Conservation (phyloP, 1,284 basidiomycete genomes). For the Chiua sp. region DNA sequence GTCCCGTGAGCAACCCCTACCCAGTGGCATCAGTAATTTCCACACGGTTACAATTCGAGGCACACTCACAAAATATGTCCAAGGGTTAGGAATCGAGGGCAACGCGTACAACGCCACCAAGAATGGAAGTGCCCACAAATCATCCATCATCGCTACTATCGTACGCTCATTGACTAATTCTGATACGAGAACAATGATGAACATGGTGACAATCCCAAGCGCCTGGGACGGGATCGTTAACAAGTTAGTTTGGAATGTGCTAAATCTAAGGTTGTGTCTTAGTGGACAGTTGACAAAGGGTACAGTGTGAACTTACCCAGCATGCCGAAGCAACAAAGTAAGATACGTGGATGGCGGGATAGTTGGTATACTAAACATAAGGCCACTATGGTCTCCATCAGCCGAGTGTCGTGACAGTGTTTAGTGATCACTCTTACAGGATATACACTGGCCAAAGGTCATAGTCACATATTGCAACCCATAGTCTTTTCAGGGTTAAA, state of each 20-base stretch:
- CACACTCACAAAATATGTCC: conserved; percentile 16
- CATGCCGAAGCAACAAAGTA: conserved; percentile 61
- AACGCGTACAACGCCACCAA: conserved; percentile 17
- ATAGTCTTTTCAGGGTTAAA: conserved; percentile 57
- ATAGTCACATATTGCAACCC: conserved; percentile 63
- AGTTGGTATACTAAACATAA: conserved; percentile 54
- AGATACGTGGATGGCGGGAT: conserved; percentile 60
- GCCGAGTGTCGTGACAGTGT: background rate
- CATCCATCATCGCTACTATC: conserved; percentile 51
- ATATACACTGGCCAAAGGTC: conserved; percentile 76
- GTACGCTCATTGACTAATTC: conserved; percentile 53
- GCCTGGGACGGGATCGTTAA: conserved; percentile 61
- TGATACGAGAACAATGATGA: conserved; percentile 48
- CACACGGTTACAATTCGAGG: background rate
- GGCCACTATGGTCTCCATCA: conserved; percentile 36
- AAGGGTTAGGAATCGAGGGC: conserved; percentile 15
- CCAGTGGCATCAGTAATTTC: background rate
- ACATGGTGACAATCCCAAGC: conserved; percentile 49
- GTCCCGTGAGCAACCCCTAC: conserved; percentile 35
- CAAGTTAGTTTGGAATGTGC: conserved; percentile 64
- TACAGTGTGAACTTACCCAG: conserved; percentile 44
- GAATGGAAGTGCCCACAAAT: conserved; percentile 51
- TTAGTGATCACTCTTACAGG: conserved; percentile 40
- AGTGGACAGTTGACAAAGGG: background rate
- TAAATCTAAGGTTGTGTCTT: conserved; percentile 47